These are phyloP conservation scores for Bothriochloa decipiens DNA, from an alignment of 176 grass and related monocot genomes.

Conservation along the genomic window DNA sequence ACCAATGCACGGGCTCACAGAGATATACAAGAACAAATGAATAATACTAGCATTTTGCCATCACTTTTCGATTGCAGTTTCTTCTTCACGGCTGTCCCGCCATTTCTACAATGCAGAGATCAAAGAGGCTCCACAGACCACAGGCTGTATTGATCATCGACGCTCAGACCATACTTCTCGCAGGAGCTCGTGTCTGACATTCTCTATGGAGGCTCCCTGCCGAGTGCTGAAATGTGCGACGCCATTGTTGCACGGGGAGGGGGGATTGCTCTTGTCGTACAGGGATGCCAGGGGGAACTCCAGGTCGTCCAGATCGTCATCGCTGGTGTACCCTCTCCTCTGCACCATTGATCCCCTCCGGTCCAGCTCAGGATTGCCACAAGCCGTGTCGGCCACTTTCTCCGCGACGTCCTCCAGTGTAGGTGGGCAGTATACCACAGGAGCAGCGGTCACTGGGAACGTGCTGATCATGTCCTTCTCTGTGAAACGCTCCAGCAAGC, in stretches of 20 bases:
- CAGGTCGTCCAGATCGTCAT: conserved; percentile 76
- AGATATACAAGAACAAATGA: conserved; percentile 31
- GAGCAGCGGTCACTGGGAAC: conserved; percentile 62
- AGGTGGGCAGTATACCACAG: conserved; percentile 56
- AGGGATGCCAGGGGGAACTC: conserved; percentile 59
- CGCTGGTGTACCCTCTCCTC: conserved; percentile 77
- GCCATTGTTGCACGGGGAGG: conserved; percentile 45
- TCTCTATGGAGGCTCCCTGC: conserved; percentile 31
- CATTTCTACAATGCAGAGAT: not conserved
- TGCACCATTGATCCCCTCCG: conserved; percentile 56
- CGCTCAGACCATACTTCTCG: conserved; percentile 67
- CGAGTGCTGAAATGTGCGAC: not conserved
- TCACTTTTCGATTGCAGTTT: not conserved
- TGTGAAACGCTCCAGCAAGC: conserved; percentile 52
- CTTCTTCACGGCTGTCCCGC: not conserved
- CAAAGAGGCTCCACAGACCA: not conserved
- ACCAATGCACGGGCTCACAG: not conserved
- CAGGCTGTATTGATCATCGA: not conserved
- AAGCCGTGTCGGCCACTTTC: conserved; percentile 45
- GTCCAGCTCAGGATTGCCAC: conserved; percentile 4
- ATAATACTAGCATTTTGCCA: not conserved
- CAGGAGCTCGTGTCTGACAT: conserved; percentile 69
- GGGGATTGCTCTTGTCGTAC: conserved; percentile 57
- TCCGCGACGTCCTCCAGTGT: conserved; percentile 44
- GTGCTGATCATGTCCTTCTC: conserved; percentile 53